Base-by-base conservation (phyloP, 371 early-diverging fungal genomes). In the Chytridium lagenaria region DNA sequence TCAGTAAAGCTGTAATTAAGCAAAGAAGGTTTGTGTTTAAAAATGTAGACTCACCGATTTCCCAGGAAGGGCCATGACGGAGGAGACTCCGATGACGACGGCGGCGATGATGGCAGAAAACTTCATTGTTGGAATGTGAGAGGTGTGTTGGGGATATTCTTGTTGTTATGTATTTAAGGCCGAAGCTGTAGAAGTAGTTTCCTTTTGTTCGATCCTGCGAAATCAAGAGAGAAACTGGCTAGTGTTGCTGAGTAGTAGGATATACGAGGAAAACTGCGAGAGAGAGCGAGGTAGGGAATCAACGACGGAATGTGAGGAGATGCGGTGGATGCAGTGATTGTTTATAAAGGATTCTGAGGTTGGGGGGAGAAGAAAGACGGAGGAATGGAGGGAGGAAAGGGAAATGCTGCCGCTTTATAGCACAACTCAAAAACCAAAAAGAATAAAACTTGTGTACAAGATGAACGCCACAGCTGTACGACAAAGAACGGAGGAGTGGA, bases 1-100 rank as follows among this genome's bases (percentile, higher is more conserved):
- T 44, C 12, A 12, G 5, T 22, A 23, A 52, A 52, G 55, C 5
- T 26, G 5, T 7, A 52, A 23, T 52, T 7, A n/a, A 23, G 55
- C 26, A 52, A 26, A 52, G 26, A 23, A 52, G 26, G 55, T 5
- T 5, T 5, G 23, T 12, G 55, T 23, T 5, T 7, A 52, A 5
- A 52, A 26, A 34, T 34, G 31, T 33, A 16, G 2, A 61, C 61
- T 61, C 10, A 61, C 61, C 61, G 61, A 28, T 34, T 61, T 61
- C 34, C 61, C 61, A 26, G 61, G 61, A 7, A 33, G 30, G 36
- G 61, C 61, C 30, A 61, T 30, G 61, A 61, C 61, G 36, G 36
- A 28, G 61, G 61, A 61, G 26, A 26, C 61, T 28, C 36, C 31
- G 61, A 31, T 16, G 23, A 23, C 36, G 61, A 61, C 34, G 36